Conservation (phyloP, 306 rosid species). For the Cucumis sativus region Cucumber_9930_V3 NC_026658.2:24818501-24819000, state of each 20-base stretch:
- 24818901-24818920: background rate
- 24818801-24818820: background rate
- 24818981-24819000: background rate
- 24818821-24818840: background rate
- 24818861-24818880: background rate
- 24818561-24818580: background rate
- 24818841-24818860: background rate
- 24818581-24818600: background rate
- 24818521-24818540: background rate
- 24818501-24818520: background rate
- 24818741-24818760: background rate
- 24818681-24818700: background rate
- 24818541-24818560: background rate
- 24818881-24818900: background rate
- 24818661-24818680: background rate
- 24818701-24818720: background rate
- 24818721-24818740: background rate
- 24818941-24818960: background rate
- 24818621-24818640: background rate
- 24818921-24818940: background rate
- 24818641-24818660: background rate
- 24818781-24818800: background rate
- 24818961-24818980: background rate
- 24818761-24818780: background rate
- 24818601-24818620: background rate